phyloP scores from a whole-genome alignment of 345 rosid species.

The Hypericum androsaemum region DNA sequence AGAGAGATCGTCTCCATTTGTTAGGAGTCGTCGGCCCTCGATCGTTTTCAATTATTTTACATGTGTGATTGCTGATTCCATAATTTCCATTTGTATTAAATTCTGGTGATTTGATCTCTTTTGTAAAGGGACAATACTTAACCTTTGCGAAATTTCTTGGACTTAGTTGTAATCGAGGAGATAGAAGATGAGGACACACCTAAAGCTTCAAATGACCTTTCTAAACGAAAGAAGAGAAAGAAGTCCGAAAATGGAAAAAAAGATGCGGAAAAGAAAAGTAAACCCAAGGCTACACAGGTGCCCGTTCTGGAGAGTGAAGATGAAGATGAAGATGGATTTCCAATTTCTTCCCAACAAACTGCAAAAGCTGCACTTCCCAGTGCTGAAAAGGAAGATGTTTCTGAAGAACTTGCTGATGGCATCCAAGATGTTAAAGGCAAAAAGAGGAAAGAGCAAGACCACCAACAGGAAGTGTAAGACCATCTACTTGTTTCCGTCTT shows the following conservation, averaged over 20 bases:
- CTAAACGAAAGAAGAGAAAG: conserved; percentile 39
- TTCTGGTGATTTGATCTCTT: background rate
- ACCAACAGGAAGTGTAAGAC: conserved; percentile 39
- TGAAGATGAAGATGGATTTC: conserved; percentile 96
- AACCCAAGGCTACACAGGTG: conserved; percentile 23
- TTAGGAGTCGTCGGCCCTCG: too few relatives aligned
- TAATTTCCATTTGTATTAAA: background rate
- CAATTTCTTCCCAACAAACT: conserved; percentile 34
- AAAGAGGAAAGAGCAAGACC: conserved; percentile 51
- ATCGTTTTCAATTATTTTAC: too few relatives aligned
- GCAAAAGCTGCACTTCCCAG: conserved; percentile 15
- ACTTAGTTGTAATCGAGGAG: conserved; percentile 81
- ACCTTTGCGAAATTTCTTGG: background rate
- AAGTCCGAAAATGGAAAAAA: conserved; percentile 18
- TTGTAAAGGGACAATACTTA: background rate
- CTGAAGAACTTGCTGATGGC: conserved; percentile 18
- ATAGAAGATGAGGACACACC: conserved; percentile 66
- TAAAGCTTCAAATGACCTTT: conserved; percentile 23
- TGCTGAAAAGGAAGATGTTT: conserved; percentile 15
- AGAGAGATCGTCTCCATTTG: too few relatives aligned
- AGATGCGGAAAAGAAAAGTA: conserved; percentile 32
- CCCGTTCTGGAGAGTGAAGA: conserved; percentile 70
- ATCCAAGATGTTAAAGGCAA: conserved; percentile 28
- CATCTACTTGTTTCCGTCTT: too few relatives aligned
- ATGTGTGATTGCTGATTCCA: too few relatives aligned